These are phyloP conservation scores for Knufia fluminis DNA, from an alignment of 2,329 filamentous ascomycete species.

Conservation along the genomic window DNA sequence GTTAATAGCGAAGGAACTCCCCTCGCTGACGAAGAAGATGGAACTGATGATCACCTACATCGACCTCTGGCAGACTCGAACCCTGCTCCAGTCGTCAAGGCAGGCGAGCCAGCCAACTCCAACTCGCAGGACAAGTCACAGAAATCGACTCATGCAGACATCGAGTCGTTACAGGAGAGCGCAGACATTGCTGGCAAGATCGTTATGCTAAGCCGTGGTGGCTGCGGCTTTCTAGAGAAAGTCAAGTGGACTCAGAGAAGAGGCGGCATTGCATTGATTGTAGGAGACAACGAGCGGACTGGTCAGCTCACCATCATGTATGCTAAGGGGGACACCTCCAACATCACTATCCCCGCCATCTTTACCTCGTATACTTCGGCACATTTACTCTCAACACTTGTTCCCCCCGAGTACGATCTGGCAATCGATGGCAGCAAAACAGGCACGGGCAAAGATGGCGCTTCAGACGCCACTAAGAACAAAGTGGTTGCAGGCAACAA, in stretches of 20 bases:
- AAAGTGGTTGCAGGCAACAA: constrained; percentile 10
- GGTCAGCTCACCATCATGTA: constrained; percentile 95
- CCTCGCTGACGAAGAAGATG: constrained; percentile 49
- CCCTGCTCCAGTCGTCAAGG: constrained; percentile 27
- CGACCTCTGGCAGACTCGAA: constrained; percentile 43
- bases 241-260: constrained; percentile 92
- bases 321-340: constrained; percentile 90
- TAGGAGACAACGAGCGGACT: constrained; percentile 85
- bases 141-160: constrained; percentile 63
- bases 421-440: constrained; percentile 41
- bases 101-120: constrained; percentile 27
- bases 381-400: constrained; percentile 78
- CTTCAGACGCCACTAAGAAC: constrained; percentile 5
- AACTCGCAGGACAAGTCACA: constrained; percentile 24
- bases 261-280: constrained; percentile 80
- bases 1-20: constrained; percentile 16
- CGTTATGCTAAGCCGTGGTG: constrained; percentile 80
- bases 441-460: constrained; percentile 14
- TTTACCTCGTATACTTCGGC: constrained; percentile 95
- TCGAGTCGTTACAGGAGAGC: constrained; percentile 80
- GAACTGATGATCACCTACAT: constrained; percentile 77
- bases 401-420: constrained; percentile 59
- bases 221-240: constrained; percentile 94
- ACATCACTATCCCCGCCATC: constrained; percentile 84
- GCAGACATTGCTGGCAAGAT: constrained; percentile 92